Evolutionary conservation across 192 early-diverging fungal genomes (phyloP), one percentile per base, ranked within the genome.

Genomic region (Linnemannia zychae): DNA sequence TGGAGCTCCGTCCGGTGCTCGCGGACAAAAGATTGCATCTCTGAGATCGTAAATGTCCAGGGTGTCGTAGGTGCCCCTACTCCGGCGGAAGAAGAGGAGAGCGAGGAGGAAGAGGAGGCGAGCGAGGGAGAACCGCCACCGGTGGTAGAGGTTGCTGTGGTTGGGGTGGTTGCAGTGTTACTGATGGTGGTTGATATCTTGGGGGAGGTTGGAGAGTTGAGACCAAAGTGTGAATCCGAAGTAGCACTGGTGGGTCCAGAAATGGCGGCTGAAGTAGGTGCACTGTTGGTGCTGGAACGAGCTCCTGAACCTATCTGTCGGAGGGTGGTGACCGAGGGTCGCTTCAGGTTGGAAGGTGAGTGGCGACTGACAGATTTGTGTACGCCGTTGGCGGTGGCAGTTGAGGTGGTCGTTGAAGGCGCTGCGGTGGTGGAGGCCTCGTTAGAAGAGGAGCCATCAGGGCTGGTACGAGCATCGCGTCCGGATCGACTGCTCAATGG

Each of bases 1-100:
- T 93, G 89, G 46, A 95, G 89, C 76, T 95, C 89, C 11, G 89
- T 79, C 15, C 94, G 91, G 70, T 95, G 94, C 67, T 89, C 86
- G 17, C 88, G 90, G 2, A 93, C 90, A 79, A 95, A 92, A 17
- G 87, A 67, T n/a, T 94, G 91, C 52, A 95, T 94, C 9, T 88
- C 89, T 17, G 76, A 72, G 48, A 91, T 77, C 18, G 79, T 70
- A 11, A 74, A 81, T 11, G 67, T 67, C 75, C 75, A 76, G 13
- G 65, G 46, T 0, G 66, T n/a, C 13, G 73, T 28, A 6, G 71
- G 31, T 11, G n/a, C n/a, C n/a, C n/a, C 3, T 49, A 4, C 46
- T 47, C 46, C 48, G 22, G n/a, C n/a, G n/a, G n/a, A n/a, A n/a
- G 47, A 40, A 11, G 73, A 52, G 36, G 73, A 17, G 1, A 37